Conservation (phyloP, 306 rosid genomes). For the Vachellia collinsii region DNA sequence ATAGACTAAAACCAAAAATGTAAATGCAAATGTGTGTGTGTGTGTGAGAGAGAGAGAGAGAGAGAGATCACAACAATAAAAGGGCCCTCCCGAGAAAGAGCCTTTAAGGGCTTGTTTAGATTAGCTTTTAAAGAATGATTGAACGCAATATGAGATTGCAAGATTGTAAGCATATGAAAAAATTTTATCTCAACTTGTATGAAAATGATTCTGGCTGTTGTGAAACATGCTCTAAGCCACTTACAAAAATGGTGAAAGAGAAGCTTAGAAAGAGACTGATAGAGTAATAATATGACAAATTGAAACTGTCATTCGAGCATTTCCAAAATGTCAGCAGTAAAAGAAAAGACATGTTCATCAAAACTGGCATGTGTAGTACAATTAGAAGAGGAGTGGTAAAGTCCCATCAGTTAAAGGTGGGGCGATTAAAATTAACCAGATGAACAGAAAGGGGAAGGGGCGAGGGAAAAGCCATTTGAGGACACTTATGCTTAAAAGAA, state of each 20-base stretch:
- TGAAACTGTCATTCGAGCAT: neutral
- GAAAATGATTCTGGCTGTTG: no score
- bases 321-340: neutral
- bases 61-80: neutral
- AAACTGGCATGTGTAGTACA: conserved; percentile 10
- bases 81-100: neutral
- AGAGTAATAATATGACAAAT: neutral
- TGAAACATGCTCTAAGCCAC: no score
- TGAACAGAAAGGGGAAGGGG: neutral
- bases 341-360: neutral
- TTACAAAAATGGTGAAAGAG: neutral
- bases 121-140: no score
- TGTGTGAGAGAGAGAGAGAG: neutral
- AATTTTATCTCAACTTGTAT: no score
- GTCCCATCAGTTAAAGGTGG: neutral
- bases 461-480: neutral
- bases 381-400: conserved; percentile 10
- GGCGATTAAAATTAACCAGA: neutral
- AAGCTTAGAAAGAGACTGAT: neutral
- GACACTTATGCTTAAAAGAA: neutral
- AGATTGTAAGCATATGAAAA: no score
- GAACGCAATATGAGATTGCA: no score
- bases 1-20: neutral
- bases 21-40: neutral
- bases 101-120: no score